Evolutionary conservation across 1,284 basidiomycete genomes (phyloP).

Genomic region (Ustilago hordei): DNA sequence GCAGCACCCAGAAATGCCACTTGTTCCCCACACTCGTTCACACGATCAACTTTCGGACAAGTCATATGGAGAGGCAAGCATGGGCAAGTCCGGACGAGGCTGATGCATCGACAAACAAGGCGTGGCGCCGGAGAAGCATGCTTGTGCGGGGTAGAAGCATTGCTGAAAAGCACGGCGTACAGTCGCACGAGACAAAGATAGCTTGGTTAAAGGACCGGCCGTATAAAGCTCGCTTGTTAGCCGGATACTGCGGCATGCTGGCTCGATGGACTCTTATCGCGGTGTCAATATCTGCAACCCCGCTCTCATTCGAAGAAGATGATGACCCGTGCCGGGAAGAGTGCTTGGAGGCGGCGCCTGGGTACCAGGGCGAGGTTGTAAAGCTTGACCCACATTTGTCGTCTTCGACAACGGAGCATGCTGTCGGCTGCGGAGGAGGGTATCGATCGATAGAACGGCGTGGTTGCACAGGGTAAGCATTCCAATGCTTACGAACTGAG

Average conservation of each 20-base stretch:
- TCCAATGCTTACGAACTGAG: background rate
- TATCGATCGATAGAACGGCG: background rate
- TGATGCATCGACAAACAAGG: background rate
- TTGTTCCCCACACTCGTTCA: background rate
- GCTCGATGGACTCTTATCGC: background rate
- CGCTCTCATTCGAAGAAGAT: too few relatives aligned
- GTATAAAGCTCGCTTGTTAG: background rate
- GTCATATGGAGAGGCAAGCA: background rate
- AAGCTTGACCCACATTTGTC: background rate
- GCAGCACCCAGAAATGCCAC: background rate
- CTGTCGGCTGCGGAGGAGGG: constrained; percentile 1
- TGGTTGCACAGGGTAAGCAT: too few relatives aligned
- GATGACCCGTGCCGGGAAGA: background rate
- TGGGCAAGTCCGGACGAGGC: background rate
- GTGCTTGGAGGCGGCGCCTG: background rate
- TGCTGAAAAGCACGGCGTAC: background rate
- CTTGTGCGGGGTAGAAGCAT: background rate
- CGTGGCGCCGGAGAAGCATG: constrained; percentile 16
- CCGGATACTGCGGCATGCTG: constrained; percentile 23
- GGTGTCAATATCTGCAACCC: background rate
- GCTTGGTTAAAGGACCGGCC: constrained; percentile 1
- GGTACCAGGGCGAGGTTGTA: background rate
- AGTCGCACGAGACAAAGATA: constrained; percentile 9
- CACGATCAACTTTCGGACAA: background rate
- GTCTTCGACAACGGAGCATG: background rate